Evolutionary conservation across 2,329 filamentous ascomycete genomes (phyloP), one percentile per base, ranked within the genome.

Genomic region (Nothopassalora personata): DNA sequence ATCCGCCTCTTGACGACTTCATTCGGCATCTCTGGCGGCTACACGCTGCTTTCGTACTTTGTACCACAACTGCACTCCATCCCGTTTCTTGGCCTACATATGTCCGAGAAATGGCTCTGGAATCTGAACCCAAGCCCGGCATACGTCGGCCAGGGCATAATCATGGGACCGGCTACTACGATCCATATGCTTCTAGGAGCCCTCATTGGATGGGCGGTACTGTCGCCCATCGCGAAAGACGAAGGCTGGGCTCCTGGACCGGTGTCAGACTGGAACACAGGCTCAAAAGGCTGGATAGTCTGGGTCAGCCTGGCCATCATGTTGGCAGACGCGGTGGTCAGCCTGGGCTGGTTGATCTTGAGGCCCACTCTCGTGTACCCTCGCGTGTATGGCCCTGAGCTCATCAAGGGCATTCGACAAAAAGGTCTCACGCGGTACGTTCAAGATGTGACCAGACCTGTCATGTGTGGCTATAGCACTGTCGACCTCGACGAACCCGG

Each of bases 221-320:
- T 99, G 1, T 97, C 92, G 3, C 94, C 94, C 1, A 74, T 97
- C 7, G 92, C 94, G 4, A 97, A 96, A 73, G 77, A 80, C 58
- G 85, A 83, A 66, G 91, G 89, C 2, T 99, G 94, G 94, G 94
- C 94, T 9, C 89, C 91, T 2, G 94, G 92, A 0, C 81, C 86
- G 1, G 90, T 97, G 0, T 82, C 85, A 57, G 89, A 96, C 72
- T 99, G 94, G 94, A 89, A 93, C 60, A 85, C 81, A 15, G 94
- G 94, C 9, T 96, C 91, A 72, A 97, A 97, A 76, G 94, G 93
- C 43, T 99, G 94, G 94, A 97, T 99, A 60, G 90, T 99, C 0
- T 99, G 94, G 94, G 81, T 96, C 2, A 96, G 91, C 34, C 78
- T 99, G 31, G 90, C 94, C 3, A 97, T 99, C 65, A 99, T 99